These are phyloP conservation scores for Colletotrichum eleusines DNA, from an alignment of 2,329 filamentous ascomycete genomes.

Conservation along the genomic window DNA sequence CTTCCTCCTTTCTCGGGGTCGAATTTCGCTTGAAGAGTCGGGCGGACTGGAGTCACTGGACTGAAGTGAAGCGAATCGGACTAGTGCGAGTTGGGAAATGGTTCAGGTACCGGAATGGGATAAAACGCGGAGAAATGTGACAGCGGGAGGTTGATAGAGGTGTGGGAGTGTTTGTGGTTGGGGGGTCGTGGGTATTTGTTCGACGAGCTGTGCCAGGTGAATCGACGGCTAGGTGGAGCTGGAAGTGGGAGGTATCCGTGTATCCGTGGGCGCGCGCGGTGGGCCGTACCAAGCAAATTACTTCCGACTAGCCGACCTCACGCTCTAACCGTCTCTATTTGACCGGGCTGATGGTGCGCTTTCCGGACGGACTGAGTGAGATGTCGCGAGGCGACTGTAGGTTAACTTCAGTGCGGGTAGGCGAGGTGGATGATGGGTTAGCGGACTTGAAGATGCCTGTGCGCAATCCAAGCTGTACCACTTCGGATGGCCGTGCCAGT, in stretches of 20 bases:
- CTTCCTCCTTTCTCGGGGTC: conserved; percentile 15
- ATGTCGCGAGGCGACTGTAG: conserved; percentile 32
- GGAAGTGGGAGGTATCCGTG: conserved; percentile 12
- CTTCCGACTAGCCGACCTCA: conserved; percentile 7
- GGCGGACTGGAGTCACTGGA: conserved; percentile 6
- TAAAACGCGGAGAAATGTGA: conserved; percentile 40
- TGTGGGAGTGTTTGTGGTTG: conserved; percentile 11
- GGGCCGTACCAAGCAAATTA: conserved; percentile 29
- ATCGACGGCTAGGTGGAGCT: background rate
- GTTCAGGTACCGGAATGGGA: conserved; percentile 37
- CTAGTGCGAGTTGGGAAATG: conserved; percentile 29
- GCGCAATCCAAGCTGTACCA: conserved; percentile 26
- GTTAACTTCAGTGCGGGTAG: conserved; percentile 23
- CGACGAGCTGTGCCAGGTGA: background rate
- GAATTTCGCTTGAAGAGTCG: conserved; percentile 40
- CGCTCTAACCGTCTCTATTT: background rate
- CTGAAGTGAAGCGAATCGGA: conserved; percentile 22
- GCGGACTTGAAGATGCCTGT: conserved; percentile 29
- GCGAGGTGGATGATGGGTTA: conserved; percentile 28
- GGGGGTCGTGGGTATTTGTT: conserved; percentile 40
- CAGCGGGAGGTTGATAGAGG: conserved; percentile 33
- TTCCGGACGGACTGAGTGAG: background rate
- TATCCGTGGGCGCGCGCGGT: conserved; percentile 23
- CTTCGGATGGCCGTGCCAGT: conserved; percentile 34
- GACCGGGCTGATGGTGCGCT: conserved; percentile 1